Percentiles rank a stretch among this genome's conserved stretches.
These are phyloP conservation scores for Russula ochroleuca DNA, from an alignment of 768 basidiomycete genomes.

Conservation along the genomic window DNA sequence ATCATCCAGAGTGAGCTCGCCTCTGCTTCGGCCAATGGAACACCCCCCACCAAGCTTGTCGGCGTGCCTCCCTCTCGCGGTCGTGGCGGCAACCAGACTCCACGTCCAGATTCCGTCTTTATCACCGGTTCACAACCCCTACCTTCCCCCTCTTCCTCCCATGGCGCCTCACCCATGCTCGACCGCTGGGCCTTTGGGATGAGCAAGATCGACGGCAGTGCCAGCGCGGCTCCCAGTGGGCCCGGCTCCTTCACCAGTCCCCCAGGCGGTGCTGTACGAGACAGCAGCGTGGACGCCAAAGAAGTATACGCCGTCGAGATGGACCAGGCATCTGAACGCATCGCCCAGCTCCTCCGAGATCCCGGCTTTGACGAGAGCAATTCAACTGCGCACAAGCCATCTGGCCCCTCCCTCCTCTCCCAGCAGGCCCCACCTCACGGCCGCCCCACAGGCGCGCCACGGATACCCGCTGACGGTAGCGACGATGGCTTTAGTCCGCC, in stretches of 20 bases:
- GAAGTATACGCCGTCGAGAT: constrained; percentile 35
- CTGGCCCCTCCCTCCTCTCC: constrained; percentile 68
- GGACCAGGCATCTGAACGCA: constrained; percentile 47
- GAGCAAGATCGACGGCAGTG: constrained; percentile 72
- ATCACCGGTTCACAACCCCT: constrained; percentile 94
- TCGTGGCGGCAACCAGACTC: constrained; percentile 94
- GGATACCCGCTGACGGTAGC: constrained; percentile 30
- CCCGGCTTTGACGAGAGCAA: constrained; percentile 39
- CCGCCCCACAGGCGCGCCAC: constrained; percentile 23
- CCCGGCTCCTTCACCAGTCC: constrained; percentile 34
- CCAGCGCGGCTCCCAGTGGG: constrained; percentile 34
- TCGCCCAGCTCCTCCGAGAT: constrained; percentile 47
- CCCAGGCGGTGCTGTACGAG: constrained; percentile 26
- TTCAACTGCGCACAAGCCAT: constrained; percentile 35
- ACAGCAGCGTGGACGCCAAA: constrained; percentile 23
- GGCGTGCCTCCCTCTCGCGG: constrained; percentile 93
- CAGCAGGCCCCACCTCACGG: constrained; percentile 53
- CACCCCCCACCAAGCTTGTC: constrained; percentile 60
- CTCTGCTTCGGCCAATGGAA: constrained; percentile 44
- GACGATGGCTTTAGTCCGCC: constrained; percentile 27
- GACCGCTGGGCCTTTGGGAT: constrained; percentile 92
- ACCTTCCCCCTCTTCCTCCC: constrained; percentile 77
- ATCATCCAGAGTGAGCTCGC: constrained; percentile 85
- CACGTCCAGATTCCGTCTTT: constrained; percentile 72
- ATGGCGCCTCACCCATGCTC: constrained; percentile 56